These are phyloP conservation scores for Fistulinella prunicolor DNA, from an alignment of 768 basidiomycete species.

Conservation along the genomic window DNA sequence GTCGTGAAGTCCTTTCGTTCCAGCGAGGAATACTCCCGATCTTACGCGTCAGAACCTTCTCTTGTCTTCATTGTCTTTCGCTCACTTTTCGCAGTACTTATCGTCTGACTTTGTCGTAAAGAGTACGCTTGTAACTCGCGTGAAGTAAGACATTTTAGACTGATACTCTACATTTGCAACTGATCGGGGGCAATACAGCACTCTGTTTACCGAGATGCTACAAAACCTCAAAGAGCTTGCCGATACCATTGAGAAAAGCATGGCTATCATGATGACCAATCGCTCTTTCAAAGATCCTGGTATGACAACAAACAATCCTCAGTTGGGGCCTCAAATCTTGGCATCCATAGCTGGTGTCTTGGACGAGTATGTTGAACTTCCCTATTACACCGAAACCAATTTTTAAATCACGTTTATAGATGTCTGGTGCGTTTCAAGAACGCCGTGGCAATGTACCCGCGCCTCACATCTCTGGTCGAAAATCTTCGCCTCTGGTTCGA, in stretches of 20 bases:
- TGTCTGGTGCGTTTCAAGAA: slow-evolving; percentile 59
- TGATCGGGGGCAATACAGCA: slow-evolving; percentile 28
- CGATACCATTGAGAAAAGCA: slow-evolving; percentile 38
- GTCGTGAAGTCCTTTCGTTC: slow-evolving; percentile 46
- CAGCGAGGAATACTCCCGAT: slow-evolving; percentile 55
- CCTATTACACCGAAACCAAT: slow-evolving; percentile 15
- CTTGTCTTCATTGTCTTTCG: background rate
- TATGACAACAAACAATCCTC: slow-evolving; percentile 3
- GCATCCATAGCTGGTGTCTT: slow-evolving; percentile 46
- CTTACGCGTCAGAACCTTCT: slow-evolving; percentile 39
- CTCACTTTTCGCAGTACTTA: slow-evolving; percentile 42
- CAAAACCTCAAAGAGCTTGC: slow-evolving; percentile 45
- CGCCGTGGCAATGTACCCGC: slow-evolving; percentile 44
- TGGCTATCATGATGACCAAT: slow-evolving; percentile 32
- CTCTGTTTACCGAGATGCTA: slow-evolving; percentile 44
- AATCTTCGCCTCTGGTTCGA: slow-evolving; percentile 45
- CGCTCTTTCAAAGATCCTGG: slow-evolving; percentile 35
- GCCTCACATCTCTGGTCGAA: slow-evolving; percentile 39
- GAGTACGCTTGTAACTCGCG: slow-evolving; percentile 47
- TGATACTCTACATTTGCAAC: background rate
- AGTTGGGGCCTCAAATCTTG: slow-evolving; percentile 43
- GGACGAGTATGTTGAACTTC: slow-evolving; percentile 43
- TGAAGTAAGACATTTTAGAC: slow-evolving; percentile 42
- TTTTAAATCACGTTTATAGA: slow-evolving; percentile 31
- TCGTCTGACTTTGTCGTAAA: slow-evolving; percentile 59